Conservation (phyloP, 192 early-diverging fungal species). For the Funneliformis geosporum region DNA sequence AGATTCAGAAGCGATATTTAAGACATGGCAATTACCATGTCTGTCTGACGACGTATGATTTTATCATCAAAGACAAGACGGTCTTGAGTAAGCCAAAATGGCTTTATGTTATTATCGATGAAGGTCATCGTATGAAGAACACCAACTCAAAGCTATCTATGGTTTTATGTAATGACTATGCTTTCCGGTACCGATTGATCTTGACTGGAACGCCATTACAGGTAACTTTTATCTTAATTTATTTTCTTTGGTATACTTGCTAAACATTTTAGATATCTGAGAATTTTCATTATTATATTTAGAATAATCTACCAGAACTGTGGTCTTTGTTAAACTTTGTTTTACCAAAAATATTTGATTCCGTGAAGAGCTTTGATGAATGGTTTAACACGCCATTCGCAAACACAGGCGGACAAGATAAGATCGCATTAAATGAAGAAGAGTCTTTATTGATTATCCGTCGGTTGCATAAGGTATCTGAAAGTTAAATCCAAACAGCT, state of each 20-base stretch:
- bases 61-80: slow-evolving; percentile 89
- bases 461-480: slow-evolving; percentile 85
- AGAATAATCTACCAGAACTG: slow-evolving; percentile 96
- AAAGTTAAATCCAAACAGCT: background rate
- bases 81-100: slow-evolving; percentile 89
- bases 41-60: slow-evolving; percentile 95
- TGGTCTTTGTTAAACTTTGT: slow-evolving; percentile 98
- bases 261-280: background rate
- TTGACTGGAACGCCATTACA: slow-evolving; percentile 98
- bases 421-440: slow-evolving; percentile 96
- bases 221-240: slow-evolving; percentile 39
- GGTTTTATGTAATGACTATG: slow-evolving; percentile 87
- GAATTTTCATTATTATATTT: background rate
- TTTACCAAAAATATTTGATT: slow-evolving; percentile 94
- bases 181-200: slow-evolving; percentile 88
- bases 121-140: slow-evolving; percentile 99
- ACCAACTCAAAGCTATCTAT: slow-evolving; percentile 80
- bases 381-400: slow-evolving; percentile 99
- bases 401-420: slow-evolving; percentile 79
- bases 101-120: slow-evolving; percentile 98
- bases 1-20: slow-evolving; percentile 70
- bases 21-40: slow-evolving; percentile 85
- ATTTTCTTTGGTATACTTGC: background rate
- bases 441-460: slow-evolving; percentile 94
- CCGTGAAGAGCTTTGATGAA: slow-evolving; percentile 95